Base-by-base conservation (phyloP, 306 rosid genomes). In the Vicia faba region DNA sequence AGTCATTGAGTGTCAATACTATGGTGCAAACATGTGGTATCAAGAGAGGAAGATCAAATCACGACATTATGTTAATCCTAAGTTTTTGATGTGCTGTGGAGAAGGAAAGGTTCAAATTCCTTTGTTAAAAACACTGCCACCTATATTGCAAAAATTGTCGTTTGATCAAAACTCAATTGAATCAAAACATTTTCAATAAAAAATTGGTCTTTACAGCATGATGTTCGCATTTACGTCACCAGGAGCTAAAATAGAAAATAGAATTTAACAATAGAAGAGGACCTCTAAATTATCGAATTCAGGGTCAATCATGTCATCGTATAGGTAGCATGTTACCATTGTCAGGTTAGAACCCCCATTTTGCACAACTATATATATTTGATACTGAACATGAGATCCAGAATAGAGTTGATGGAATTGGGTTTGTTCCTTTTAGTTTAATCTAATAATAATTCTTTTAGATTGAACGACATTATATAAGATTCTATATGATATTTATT, bases 141-240 rank as follows among this genome's bases (percentile, higher is more conserved):
- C 5, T 0, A 2, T 3, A 0, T 5, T 40, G 0, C 4, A 40
- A 0, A 0, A 0, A n/a, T 0, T 40, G 12, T 3, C 11, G 5
- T 40, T 3, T 40, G 14, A 3, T 11, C 29, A 40, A 5, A 0
- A 40, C 29, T 26, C 14, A 3, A 0, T 0, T 2, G 5, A 40
- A 10, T 10, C 5, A 0, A 40, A 40, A 11, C 5, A 40, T 0
- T 40, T 40, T 4, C 46, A 41, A 9, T 15, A 11, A 41, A 5
- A 11, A 1, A 41, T 12, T 0, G 0, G 15, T 2, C 1, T 11
- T 13, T 41, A 41, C n/a, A 41, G 12, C 5, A 12, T 1, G 0
- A 41, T 41, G 46, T 41, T 41, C 4, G 5, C 15, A 3, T 41
- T 41, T 11, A 41, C 7, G 1, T 41, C 46, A 0, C 46, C 15